Evolutionary conservation across 768 basidiomycete genomes (phyloP), one percentile per base, ranked within the genome.

Genomic region (Pleurotus eryngii): DNA sequence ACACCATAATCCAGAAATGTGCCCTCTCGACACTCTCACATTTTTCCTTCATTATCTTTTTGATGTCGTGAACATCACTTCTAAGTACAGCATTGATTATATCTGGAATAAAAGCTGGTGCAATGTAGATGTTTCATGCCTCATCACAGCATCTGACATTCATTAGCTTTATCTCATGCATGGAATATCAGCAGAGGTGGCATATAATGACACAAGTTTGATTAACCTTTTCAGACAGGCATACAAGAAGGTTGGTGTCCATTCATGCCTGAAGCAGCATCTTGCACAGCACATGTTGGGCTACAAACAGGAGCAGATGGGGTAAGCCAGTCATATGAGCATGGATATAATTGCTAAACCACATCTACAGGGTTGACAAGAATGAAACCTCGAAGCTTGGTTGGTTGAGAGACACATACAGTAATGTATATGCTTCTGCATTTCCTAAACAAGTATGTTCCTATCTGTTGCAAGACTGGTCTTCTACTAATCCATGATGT

Each of bases 41-140:
- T 64, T 71, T 47, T 72, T 66, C 24, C 51, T 59, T 4, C 70
- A 71, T 30, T 72, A 60, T n/a, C 48, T 69, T 2, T 63, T 69
- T 51, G 66, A 71, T 27, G 49, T 59, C 5, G 40, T 61, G 1
- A 37, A 64, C n/a, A 57, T 71, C 22, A 46, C 55, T 0, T 54
- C 59, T 1, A 55, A 45, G 4, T 46, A 64, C 47, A 37, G 61
- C 1, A 67, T 72, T 47, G 64, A 71, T 40, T 71, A 66, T 63
- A 26, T 55, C n/a, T 8, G 58, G 6, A 72, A 72, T 57, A 67
- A 62, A 43, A 58, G 46, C 47, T 72, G 69, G 69, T 59, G 68
- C 15, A 39, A 60, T 59, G 68, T 71, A 46, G n/a, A n/a, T n/a
- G n/a, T n/a, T n/a, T n/a, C n/a, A n/a, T n/a, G n/a, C n/a, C n/a